Evolutionary conservation across 352 stramenopile species (phyloP).

Genomic region (Globisporangium barbulae): DNA sequence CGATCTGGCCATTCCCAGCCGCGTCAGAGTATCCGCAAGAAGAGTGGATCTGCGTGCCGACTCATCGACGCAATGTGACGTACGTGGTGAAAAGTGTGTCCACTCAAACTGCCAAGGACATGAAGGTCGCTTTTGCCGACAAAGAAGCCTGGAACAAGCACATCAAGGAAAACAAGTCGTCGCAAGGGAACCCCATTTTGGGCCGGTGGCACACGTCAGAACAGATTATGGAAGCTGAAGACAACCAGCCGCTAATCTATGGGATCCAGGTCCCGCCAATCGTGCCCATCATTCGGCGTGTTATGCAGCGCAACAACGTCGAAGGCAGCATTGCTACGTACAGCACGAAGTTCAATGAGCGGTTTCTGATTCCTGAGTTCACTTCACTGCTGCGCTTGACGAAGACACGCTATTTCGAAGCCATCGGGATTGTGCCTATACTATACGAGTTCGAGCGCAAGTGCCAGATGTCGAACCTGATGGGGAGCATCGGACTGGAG

Average conservation of each 20-base stretch:
- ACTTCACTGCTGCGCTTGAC: conserved; percentile 59
- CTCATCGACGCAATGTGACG: conserved; percentile 59
- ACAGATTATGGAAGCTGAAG: conserved; percentile 54
- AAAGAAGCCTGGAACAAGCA: conserved; percentile 47
- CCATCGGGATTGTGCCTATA: conserved; percentile 77
- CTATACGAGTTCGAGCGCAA: conserved; percentile 89
- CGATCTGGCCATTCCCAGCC: conserved; percentile 61
- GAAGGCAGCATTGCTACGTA: conserved; percentile 52
- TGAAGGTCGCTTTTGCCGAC: conserved; percentile 42
- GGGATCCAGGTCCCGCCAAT: conserved; percentile 71
- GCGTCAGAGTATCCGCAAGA: conserved; percentile 17
- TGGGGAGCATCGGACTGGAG: conserved; percentile 70
- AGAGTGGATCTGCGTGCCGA: conserved; percentile 79
- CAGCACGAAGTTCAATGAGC: conserved; percentile 77
- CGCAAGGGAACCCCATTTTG: conserved; percentile 68
- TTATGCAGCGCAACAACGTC: conserved; percentile 76
- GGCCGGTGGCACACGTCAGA: conserved; percentile 73
- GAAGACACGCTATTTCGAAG: conserved; percentile 76
- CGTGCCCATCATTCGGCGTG: conserved; percentile 75
- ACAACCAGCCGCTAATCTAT: conserved; percentile 59
- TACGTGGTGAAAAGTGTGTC: conserved; percentile 57
- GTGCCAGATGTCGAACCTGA: conserved; percentile 86
- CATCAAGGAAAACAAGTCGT: conserved; percentile 63
- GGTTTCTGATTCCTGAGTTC: conserved; percentile 65
- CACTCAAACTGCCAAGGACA: conserved; percentile 37